Evolutionary conservation across 306 rosid species (phyloP).

Genomic region (Quillaja saponaria): DNA sequence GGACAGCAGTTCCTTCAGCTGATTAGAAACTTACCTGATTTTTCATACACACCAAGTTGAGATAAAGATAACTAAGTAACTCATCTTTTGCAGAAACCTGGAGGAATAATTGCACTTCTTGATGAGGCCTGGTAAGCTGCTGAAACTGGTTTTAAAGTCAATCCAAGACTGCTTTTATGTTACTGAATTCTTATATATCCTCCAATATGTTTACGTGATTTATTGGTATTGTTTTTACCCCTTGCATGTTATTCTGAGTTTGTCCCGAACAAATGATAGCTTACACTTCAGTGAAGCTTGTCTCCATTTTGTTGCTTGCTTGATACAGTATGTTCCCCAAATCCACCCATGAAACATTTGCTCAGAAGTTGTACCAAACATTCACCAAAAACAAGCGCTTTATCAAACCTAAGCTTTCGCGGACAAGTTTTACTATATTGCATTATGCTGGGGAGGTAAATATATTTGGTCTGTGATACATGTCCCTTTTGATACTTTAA

Average conservation of each 20-base stretch:
- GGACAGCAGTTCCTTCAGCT: slow-evolving; percentile 23
- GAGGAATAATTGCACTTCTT: slow-evolving; percentile 92
- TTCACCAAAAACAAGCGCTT: slow-evolving; percentile 96
- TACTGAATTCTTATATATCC: slow-evolving; percentile 30
- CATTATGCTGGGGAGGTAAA: slow-evolving; percentile 99
- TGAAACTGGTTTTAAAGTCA: slow-evolving; percentile 24
- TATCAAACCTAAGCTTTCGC: slow-evolving; percentile 96
- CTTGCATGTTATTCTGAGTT: slow-evolving; percentile 24
- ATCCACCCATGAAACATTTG: slow-evolving; percentile 97
- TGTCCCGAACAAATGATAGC: slow-evolving; percentile 15
- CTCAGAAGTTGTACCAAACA: slow-evolving; percentile 98
- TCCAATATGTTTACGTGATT: too few relatives aligned
- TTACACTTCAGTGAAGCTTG: slow-evolving; percentile 20
- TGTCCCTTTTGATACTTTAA: slow-evolving; percentile 22
- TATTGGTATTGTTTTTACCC: neutral
- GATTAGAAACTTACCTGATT: neutral
- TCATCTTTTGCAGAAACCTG: slow-evolving; percentile 83
- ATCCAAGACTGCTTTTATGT: slow-evolving; percentile 24
- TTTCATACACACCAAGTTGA: slow-evolving; percentile 16
- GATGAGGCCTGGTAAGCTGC: slow-evolving; percentile 99
- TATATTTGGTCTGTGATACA: slow-evolving; percentile 27
- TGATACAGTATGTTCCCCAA: slow-evolving; percentile 97
- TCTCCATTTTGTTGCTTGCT: slow-evolving; percentile 41
- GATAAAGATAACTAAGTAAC: slow-evolving; percentile 29
- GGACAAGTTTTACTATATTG: slow-evolving; percentile 88